Base-by-base conservation (phyloP, 345 rosid species). In the Pistacia atlantica region DNA sequence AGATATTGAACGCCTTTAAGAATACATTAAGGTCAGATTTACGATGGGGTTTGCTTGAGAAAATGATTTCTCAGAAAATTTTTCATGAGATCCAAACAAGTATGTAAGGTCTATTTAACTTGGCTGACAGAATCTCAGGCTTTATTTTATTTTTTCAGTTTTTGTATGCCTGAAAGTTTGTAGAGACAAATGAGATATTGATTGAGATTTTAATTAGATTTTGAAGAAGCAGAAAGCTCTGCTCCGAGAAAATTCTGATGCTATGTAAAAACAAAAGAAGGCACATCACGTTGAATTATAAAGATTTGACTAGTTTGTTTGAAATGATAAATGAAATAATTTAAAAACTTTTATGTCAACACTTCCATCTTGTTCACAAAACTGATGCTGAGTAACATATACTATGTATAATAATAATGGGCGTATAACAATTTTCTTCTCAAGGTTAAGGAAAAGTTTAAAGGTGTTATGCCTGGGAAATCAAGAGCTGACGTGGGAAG, bases 241-340 rank as follows among this genome's bases (percentile, higher is more conserved):
- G 61, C 11, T 37, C 31, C 8, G 67, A 56, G 28, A 56, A 48
- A 54, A 17, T 55, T 9, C 35, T n/a, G 2, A 13, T 14, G 0
- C 2, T 16, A 18, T 4, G 35, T 25, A 28, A 66, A 76, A 67
- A 25, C 65, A 67, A 75, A 67, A 58, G 35, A 61, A 16, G 31
- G 37, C 12, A 17, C 45, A 48, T 67, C 12, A 31, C 62, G 16
- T 54, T 51, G 56, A 13, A 67, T 76, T 25, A 67, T 45, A n/a
- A 60, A 58, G 78, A 51, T 67, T 74, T 76, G 73, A 67, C 73
- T 76, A 18, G 13, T 52, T 33, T 20, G 46, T 3, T 56, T 48
- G 31, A 16, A 60, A 42, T 11, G 63, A 33, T 65, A 20, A 31
- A 49, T 11, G 1, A 58, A 49, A 49, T 31, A 18, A 61, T 63